phyloP scores from a whole-genome alignment of 805 yeast genomes.

The Candida dajiaensis region DNA sequence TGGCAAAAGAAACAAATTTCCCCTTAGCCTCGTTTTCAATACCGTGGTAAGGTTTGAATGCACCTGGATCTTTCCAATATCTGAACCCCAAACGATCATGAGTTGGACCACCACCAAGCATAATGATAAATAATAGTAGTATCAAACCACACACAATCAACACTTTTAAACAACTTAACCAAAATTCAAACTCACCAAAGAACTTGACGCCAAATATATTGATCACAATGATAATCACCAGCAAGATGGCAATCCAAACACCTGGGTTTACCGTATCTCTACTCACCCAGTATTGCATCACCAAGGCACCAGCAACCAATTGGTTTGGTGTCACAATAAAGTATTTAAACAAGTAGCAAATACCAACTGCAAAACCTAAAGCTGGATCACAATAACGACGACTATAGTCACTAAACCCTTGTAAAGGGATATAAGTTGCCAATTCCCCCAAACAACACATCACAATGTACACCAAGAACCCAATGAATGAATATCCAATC shows the following conservation, averaged over 20 bases:
- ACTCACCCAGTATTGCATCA: slow-evolving; percentile 42
- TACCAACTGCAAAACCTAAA: slow-evolving; percentile 25
- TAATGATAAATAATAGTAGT: slow-evolving; percentile 53
- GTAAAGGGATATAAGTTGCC: slow-evolving; percentile 59
- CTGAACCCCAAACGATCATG: slow-evolving; percentile 71
- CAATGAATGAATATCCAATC: slow-evolving; percentile 63
- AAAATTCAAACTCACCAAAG: slow-evolving; percentile 54
- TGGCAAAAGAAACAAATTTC: slow-evolving; percentile 53
- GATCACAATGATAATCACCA: slow-evolving; percentile 34
- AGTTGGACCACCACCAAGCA: slow-evolving; percentile 74
- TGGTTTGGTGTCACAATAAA: slow-evolving; percentile 31
- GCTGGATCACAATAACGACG: slow-evolving; percentile 33
- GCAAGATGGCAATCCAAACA: slow-evolving; percentile 45
- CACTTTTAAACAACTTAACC: slow-evolving; percentile 42
- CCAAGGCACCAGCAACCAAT: slow-evolving; percentile 53
- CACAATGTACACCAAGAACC: slow-evolving; percentile 63
- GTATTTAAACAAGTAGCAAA: slow-evolving; percentile 23
- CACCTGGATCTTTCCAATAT: slow-evolving; percentile 67
- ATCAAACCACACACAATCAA: slow-evolving; percentile 60
- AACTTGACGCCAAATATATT: slow-evolving; percentile 49
- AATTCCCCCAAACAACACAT: slow-evolving; percentile 67
- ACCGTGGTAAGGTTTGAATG: slow-evolving; percentile 42
- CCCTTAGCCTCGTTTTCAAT: slow-evolving; percentile 41
- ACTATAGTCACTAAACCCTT: slow-evolving; percentile 62
- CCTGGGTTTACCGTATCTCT: slow-evolving; percentile 36